Evolutionary conservation across 805 yeast genomes (phyloP).

Genomic region (Yamadazyma paraphyllophila): DNA sequence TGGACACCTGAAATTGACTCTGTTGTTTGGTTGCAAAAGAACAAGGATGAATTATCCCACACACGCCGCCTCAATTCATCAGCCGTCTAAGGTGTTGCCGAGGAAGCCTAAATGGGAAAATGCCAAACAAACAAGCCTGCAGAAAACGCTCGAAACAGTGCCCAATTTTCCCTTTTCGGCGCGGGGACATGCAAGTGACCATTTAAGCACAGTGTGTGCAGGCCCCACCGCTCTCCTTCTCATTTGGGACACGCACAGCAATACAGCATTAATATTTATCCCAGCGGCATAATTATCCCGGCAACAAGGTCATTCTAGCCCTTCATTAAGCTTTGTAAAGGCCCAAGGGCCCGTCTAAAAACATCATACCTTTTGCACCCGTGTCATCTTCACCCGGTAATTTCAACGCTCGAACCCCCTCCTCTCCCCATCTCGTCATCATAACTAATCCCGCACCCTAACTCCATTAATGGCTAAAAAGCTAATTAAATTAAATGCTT

Average conservation of each 20-base stretch:
- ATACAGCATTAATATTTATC: neutral
- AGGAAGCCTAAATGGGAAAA: neutral
- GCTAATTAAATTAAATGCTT: too few relatives aligned
- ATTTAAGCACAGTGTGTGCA: neutral
- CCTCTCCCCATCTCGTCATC: too few relatives aligned
- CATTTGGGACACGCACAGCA: neutral
- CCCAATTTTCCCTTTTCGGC: neutral
- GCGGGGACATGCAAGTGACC: neutral
- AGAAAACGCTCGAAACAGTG: neutral
- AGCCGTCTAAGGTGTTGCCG: conserved; percentile 6
- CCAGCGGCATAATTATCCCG: too few relatives aligned
- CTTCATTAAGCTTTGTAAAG: too few relatives aligned
- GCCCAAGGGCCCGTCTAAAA: too few relatives aligned
- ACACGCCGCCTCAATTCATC: conserved; percentile 1
- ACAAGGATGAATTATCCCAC: neutral
- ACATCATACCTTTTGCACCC: too few relatives aligned
- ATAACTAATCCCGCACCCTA: too few relatives aligned
- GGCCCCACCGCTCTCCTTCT: neutral
- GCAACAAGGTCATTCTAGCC: too few relatives aligned
- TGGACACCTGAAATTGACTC: conserved; percentile 2
- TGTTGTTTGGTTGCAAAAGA: neutral
- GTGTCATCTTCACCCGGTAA: too few relatives aligned
- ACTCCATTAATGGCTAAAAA: too few relatives aligned
- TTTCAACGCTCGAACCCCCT: too few relatives aligned
- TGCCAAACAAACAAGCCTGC: conserved; percentile 1